Evolutionary conservation across 352 stramenopile species (phyloP), one percentile per base, ranked within the genome.

Genomic region (Pythium biforme): DNA sequence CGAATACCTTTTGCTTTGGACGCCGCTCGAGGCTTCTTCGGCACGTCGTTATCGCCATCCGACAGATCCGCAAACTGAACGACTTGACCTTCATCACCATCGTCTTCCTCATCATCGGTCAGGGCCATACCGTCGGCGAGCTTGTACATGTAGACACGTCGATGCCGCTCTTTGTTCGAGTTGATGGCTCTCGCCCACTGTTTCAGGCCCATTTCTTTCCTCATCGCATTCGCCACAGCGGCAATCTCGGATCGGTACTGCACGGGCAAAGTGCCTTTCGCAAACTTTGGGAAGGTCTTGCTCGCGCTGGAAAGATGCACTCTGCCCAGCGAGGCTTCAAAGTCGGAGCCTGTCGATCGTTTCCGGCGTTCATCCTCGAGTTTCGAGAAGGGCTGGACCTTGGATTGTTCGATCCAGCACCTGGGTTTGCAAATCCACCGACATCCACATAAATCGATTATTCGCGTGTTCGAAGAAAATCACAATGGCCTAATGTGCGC

Each of bases 281-380:
- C 52, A 70, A 89, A 89, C 31, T 59, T 79, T 2, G 80, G 80
- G 47, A 89, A 77, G 56, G 74, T 73, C 14, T 64, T 66, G 17
- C 61, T 72, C 39, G 80, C 80, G 23, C 64, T 62, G 1, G 77
- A 77, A 57, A 79, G 62, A 43, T 83, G 53, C 25, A 74, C 59
- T 17, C 68, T 63, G 14, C 52, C 55, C 17, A 85, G 58, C 20
- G 81, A 69, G 25, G 50, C 59, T 50, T 90, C 75, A 61, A 90
- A 90, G n/a, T 47, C 62, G 31, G 34, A 49, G 48, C 43, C 77
- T 25, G 55, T 84, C 59, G 61, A 73, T 9, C 59, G 58, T 27
- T 74, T 75, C 6, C 74, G 71, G 1, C 70, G 34, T 11, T 63
- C 65, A 10, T 79, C 69, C 41, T 74, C 84, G 5, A 69, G 62